Percentiles rank a stretch among this genome's conserved stretches.
phyloP scores from a whole-genome alignment of 805 yeast species.

The Saturnispora mendoncae region DNA sequence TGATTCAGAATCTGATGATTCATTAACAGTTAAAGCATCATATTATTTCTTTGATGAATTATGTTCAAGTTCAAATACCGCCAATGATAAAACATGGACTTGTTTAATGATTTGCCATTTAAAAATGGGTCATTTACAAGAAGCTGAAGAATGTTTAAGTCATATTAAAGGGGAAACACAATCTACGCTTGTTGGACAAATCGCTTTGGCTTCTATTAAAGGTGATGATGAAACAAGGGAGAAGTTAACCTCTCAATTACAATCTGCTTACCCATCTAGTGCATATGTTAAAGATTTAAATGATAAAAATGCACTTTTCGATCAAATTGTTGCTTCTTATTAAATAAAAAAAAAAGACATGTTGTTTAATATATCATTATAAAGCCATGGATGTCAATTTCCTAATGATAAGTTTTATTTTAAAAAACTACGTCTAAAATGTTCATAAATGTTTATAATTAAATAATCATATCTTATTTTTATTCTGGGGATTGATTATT shows the following conservation, averaged over 20 bases:
- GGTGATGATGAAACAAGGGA: slow-evolving; percentile 27
- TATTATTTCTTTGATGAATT: slow-evolving; percentile 77
- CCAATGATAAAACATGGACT: slow-evolving; percentile 38
- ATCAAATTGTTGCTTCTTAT: slow-evolving; percentile 44
- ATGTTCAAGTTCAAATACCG: slow-evolving; percentile 44
- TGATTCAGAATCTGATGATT: slow-evolving; percentile 25
- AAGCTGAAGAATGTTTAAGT: slow-evolving; percentile 59
- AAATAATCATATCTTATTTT: no score
- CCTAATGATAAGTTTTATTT: no score
- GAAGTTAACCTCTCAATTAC: slow-evolving; percentile 30
- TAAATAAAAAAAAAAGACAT: no score
- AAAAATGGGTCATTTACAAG: slow-evolving; percentile 72
- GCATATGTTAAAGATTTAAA: slow-evolving; percentile 48
- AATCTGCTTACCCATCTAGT: slow-evolving; percentile 38
- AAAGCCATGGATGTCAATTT: no score
- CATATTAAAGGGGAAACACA: slow-evolving; percentile 18
- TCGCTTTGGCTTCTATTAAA: slow-evolving; percentile 51
- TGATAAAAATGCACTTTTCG: slow-evolving; percentile 58
- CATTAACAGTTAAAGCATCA: slow-evolving; percentile 32
- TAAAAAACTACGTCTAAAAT: no score
- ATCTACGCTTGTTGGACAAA: slow-evolving; percentile 45
- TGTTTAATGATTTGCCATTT: slow-evolving; percentile 68
- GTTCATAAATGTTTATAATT: no score
- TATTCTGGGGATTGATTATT: no score
- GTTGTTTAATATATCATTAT: no score